Evolutionary conservation across 805 yeast species (phyloP), one percentile per base, ranked within the genome.

Genomic region (Wickerhamomyces rabaulensis): DNA sequence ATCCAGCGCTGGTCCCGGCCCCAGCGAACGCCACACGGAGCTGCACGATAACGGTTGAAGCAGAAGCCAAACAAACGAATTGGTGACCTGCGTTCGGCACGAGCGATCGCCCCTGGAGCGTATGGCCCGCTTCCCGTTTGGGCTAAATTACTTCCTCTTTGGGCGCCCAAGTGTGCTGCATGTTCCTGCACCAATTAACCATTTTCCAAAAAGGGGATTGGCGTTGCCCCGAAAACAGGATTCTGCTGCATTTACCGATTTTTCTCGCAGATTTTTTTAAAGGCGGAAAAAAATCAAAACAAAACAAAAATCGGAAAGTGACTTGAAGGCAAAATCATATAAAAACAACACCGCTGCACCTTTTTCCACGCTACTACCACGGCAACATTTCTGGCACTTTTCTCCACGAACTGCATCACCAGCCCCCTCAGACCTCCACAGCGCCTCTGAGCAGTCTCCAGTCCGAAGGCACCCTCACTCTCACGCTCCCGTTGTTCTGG

Each of bases 271-370:
- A 25, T 8, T 8, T 8, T 8, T 8, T 8, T 25, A 8, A 10
- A 25, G 27, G 27, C 27, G 27, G n/a, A 25, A 35, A 16, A 29
- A 41, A 42, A 42, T 29, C 44, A 42, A 42, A 42, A 35, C 44
- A 42, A 42, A 42, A 23, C 23, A 22, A 35, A 13, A 33, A 22
- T 5, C 36, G 35, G 15, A 35, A 35, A 22, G 17, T 35, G 39
- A 39, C 21, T 25, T 5, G 33, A 29, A 16, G 26, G 33, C 31
- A 25, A 23, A 23, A 8, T 19, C 40, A 19, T 17, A 25, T 39
- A 25, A 39, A 26, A 17, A 17, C 15, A 39, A 21, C 21, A 23
- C 9, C 15, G n/a, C 27, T 22, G 25, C 23, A 15, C 27, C 27
- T 38, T 22, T 38, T 38, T 22, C 17, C 35, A n/a, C 17, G 17